Conservation (phyloP, 352 stramenopile genomes). For the Aphanomyces stellatus region DNA sequence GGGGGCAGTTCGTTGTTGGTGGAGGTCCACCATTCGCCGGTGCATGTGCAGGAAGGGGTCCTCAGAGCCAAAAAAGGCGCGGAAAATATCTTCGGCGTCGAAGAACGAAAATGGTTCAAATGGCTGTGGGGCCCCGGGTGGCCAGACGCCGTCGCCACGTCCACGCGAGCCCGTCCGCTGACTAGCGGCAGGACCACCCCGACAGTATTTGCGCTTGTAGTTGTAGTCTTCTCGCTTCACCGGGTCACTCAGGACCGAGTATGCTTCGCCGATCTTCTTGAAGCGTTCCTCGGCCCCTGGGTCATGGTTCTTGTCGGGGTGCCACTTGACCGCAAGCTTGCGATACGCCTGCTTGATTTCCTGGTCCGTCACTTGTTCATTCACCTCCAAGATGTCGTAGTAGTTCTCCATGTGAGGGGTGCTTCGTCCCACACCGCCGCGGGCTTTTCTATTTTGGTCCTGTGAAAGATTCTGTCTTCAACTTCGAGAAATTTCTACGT, state of each 20-base stretch:
- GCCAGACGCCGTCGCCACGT: background rate
- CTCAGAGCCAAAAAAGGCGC: conserved; percentile 19
- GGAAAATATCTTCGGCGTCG: conserved; percentile 20
- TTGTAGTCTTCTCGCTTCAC: conserved; percentile 55
- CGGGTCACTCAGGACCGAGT: conserved; percentile 77
- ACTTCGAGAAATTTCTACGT: conserved; percentile 19
- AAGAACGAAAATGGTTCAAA: background rate
- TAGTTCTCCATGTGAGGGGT: background rate
- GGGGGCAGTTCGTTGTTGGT: no score
- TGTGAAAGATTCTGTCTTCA: background rate
- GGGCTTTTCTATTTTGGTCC: background rate
- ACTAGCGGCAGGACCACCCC: background rate
- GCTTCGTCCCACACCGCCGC: background rate
- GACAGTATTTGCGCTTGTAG: conserved; percentile 21
- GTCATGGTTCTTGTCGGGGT: conserved; percentile 90
- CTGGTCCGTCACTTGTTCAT: conserved; percentile 65
- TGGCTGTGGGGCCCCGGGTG: no score
- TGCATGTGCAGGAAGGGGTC: conserved; percentile 16
- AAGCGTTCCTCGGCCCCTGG: conserved; percentile 82
- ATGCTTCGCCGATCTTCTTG: conserved; percentile 84
- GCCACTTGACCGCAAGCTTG: conserved; percentile 80
- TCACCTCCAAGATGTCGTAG: conserved; percentile 81
- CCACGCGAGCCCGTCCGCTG: background rate
- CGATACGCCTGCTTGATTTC: conserved; percentile 89
- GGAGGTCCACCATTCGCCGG: conserved; percentile 22